Percentiles rank a stretch among this genome's conserved stretches.
phyloP scores from a whole-genome alignment of 305 asterid species.

The Salvia sclarea region DNA sequence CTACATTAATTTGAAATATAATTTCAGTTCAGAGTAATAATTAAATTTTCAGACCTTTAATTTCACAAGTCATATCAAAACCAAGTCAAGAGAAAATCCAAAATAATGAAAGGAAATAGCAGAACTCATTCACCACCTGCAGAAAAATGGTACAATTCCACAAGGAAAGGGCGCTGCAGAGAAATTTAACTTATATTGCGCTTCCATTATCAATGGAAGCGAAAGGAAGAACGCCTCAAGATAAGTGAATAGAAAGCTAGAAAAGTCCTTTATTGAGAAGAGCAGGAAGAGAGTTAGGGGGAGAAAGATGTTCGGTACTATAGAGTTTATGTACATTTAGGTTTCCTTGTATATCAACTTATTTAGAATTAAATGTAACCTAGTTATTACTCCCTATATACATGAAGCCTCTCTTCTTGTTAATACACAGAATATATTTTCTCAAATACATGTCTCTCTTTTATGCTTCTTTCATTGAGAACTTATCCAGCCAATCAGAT shows the following conservation, averaged over 20 bases:
- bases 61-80: not conserved
- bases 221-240: constrained; percentile 11
- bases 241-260: not conserved
- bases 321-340: no score
- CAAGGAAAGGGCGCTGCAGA: not conserved
- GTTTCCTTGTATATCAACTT: no score
- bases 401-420: no score
- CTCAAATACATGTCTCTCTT: no score
- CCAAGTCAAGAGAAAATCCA: not conserved
- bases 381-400: no score
- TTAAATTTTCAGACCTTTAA: not conserved
- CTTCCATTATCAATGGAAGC: not conserved
- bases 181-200: constrained; percentile 8
- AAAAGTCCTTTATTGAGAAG: not conserved
- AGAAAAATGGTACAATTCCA: constrained; percentile 9
- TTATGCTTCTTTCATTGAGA: not conserved
- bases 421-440: no score
- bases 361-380: no score
- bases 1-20: not conserved
- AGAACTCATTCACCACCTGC: constrained; percentile 4
- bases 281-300: constrained; percentile 5
- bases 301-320: not conserved
- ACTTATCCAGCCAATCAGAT: not conserved
- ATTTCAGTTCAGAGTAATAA: not conserved
- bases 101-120: not conserved